Percentiles rank a stretch among this genome's conserved stretches.
Conservation (phyloP, 2,329 filamentous ascomycete species). For the Epichloe sibirici region DNA sequence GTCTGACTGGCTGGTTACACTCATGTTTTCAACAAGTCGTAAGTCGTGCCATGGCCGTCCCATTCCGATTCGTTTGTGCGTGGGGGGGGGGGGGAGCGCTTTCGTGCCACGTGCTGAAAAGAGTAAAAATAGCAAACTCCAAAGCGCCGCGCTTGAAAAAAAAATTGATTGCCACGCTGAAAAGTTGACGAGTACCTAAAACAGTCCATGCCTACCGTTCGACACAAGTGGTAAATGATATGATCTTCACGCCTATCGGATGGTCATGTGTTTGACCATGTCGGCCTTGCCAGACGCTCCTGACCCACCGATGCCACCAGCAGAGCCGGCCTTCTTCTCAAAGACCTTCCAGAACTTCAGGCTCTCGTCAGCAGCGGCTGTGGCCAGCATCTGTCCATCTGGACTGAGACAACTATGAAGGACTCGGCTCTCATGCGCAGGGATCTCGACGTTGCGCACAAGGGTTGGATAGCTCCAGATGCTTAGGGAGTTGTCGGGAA, state of each 20-base stretch:
- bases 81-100: conserved; percentile 26
- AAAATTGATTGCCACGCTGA: conserved; percentile 6
- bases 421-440: conserved; percentile 91
- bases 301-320: conserved; percentile 50
- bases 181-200: conserved; percentile 30
- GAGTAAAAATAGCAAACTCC: conserved; percentile 24
- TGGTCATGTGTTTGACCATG: conserved; percentile 92
- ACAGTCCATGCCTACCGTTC: conserved; percentile 35
- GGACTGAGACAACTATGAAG: conserved; percentile 95
- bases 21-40: conserved; percentile 9
- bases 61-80: conserved; percentile 22
- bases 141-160: conserved; percentile 41
- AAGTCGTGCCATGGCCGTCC: conserved; percentile 18
- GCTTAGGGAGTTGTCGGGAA: conserved; percentile 97
- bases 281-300: conserved; percentile 67
- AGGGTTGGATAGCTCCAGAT: conserved; percentile 98
- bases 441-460: conserved; percentile 95
- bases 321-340: conserved; percentile 83
- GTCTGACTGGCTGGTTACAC: neutral
- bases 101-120: conserved; percentile 36
- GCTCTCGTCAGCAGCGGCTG: conserved; percentile 88
- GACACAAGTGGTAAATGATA: conserved; percentile 13
- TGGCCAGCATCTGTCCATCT: conserved; percentile 95
- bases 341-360: conserved; percentile 99
- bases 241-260: conserved; percentile 44